phyloP scores from a whole-genome alignment of 331 rosid genomes.

The Cucumis variabilis region DNA sequence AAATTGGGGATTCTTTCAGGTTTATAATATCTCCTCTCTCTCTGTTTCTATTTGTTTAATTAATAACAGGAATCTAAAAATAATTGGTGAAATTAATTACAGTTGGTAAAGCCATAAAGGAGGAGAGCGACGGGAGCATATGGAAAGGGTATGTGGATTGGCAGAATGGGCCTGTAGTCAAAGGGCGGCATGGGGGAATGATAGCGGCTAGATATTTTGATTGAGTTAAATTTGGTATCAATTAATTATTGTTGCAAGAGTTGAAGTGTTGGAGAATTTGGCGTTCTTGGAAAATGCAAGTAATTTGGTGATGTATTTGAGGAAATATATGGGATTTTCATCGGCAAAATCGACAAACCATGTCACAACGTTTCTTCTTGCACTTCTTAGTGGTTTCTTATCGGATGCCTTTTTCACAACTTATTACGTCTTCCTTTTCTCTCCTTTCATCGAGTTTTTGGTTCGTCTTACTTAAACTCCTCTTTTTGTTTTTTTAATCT shows the following conservation, averaged over 20 bases:
- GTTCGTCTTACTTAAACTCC: not conserved
- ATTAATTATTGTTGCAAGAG: not conserved
- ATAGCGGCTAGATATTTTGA: slow-evolving; percentile 51
- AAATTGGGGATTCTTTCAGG: no score
- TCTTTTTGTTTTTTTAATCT: no score
- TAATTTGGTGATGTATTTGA: slow-evolving; percentile 27
- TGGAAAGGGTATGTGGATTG: slow-evolving; percentile 89
- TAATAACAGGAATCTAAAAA: no score
- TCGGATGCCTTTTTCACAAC: slow-evolving; percentile 29
- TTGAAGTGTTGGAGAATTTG: slow-evolving; percentile 23
- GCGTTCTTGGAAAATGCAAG: slow-evolving; percentile 24
- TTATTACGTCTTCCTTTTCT: slow-evolving; percentile 13
- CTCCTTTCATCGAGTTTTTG: slow-evolving; percentile 10
- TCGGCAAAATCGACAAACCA: slow-evolving; percentile 12
- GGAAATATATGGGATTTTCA: not conserved
- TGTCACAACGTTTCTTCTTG: slow-evolving; percentile 23
- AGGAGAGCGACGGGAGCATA: slow-evolving; percentile 26
- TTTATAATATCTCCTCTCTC: no score
- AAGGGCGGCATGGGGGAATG: slow-evolving; percentile 83
- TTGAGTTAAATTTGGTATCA: no score
- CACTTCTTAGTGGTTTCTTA: slow-evolving; percentile 20
- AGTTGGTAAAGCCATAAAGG: not conserved
- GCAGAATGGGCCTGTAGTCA: slow-evolving; percentile 71
- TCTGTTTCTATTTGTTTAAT: no score
- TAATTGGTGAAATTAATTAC: no score